Percentiles rank a stretch among this genome's conserved stretches.
Conservation (phyloP, 768 basidiomycete species). For the Ramaria sp. region DNA sequence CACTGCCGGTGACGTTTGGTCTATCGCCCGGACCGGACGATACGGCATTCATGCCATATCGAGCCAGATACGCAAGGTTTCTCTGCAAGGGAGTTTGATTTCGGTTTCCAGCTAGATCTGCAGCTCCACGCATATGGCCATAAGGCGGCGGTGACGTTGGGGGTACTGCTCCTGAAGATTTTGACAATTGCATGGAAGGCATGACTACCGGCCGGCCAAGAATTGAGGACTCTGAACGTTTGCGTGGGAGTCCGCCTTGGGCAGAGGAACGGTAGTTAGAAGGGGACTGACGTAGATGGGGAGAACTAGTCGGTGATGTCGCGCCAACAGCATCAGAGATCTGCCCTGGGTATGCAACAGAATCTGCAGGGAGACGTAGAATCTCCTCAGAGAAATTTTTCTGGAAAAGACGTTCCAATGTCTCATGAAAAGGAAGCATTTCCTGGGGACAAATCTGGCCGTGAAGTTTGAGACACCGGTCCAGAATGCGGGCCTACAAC, state of each 20-base stretch:
- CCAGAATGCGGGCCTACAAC: constrained; percentile 62
- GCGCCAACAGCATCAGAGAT: constrained; percentile 20
- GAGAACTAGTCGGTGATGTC: constrained; percentile 9
- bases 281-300: constrained; percentile 6
- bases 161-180: constrained; percentile 16
- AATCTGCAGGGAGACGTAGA: constrained; percentile 53
- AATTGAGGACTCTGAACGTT: constrained; percentile 17
- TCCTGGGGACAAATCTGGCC: constrained; percentile 72
- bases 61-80: constrained; percentile 69
- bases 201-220: constrained; percentile 27
- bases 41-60: constrained; percentile 76
- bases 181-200: constrained; percentile 44
- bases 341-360: constrained; percentile 30
- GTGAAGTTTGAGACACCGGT: constrained; percentile 77
- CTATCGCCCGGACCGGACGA: constrained; percentile 63
- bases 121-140: constrained; percentile 7
- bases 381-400: constrained; percentile 83
- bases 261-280: constrained; percentile 37
- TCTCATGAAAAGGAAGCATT: constrained; percentile 89
- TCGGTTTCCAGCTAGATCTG: constrained; percentile 8
- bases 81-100: constrained; percentile 72
- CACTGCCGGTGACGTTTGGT: constrained; percentile 30
- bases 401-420: constrained; percentile 74
- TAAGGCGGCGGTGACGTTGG: constrained; percentile 8
- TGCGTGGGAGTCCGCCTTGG: constrained; percentile 36